phyloP scores from a whole-genome alignment of 2,329 filamentous ascomycete genomes.

The Ciborinia camelliae region DNA sequence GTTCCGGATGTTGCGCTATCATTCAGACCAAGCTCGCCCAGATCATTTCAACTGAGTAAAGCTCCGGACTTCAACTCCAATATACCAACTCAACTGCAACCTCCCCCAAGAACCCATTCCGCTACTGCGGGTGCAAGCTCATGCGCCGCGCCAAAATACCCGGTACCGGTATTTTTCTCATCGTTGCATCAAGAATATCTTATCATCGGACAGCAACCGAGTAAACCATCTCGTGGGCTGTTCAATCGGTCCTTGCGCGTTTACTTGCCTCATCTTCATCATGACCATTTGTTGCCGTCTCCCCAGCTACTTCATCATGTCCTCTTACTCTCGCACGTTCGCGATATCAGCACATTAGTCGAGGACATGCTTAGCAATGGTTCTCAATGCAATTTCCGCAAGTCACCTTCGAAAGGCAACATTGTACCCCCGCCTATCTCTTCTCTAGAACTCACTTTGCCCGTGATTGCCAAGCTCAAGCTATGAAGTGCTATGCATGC shows the following conservation, averaged over 20 bases:
- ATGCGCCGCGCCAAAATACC: too few species aligned
- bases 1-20: conserved; percentile 4
- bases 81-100: too few species aligned
- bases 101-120: too few species aligned
- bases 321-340: conserved; percentile 42
- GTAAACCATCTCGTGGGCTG: neutral
- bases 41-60: too few species aligned
- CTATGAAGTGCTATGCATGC: conserved; percentile 78
- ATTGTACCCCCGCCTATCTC: neutral
- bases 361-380: conserved; percentile 23
- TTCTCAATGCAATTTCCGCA: conserved; percentile 20
- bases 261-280: conserved; percentile 40
- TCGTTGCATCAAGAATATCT: too few species aligned
- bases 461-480: conserved; percentile 71
- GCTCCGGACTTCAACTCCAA: too few species aligned
- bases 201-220: too few species aligned
- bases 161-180: too few species aligned
- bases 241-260: conserved; percentile 9
- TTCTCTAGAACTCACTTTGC: conserved; percentile 68
- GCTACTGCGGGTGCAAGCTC: too few species aligned
- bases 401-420: neutral
- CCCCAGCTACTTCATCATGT: conserved; percentile 51
- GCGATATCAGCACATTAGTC: conserved; percentile 22
- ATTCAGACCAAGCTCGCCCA: conserved; percentile 19
- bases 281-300: conserved; percentile 37